Conservation (phyloP, 352 stramenopile species). For the Pythium scleroteichum region DNA sequence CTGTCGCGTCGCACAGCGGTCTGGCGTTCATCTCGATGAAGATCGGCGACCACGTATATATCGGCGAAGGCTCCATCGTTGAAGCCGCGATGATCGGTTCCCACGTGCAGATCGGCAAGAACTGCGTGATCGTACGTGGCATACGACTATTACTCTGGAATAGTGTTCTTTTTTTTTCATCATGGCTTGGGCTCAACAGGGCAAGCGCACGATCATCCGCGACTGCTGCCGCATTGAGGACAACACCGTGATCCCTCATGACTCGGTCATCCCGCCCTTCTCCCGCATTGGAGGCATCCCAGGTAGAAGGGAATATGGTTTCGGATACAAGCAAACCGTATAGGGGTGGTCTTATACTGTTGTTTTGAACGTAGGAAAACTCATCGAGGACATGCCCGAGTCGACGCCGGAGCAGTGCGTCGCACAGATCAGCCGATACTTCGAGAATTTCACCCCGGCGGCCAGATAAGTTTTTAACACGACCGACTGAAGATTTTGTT, state of each 20-base stretch:
- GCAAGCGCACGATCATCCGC: constrained; percentile 81
- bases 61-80: constrained; percentile 70
- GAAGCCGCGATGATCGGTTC: constrained; percentile 85
- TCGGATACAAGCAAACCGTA: too few relatives aligned
- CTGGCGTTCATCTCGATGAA: constrained; percentile 85
- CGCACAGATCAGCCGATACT: constrained; percentile 79
- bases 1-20: constrained; percentile 31
- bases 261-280: constrained; percentile 78
- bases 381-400: constrained; percentile 79
- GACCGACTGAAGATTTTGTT: too few relatives aligned
- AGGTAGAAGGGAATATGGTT: constrained; percentile 34
- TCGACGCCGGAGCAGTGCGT: constrained; percentile 73
- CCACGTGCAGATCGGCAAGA: constrained; percentile 81
- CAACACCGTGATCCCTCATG: constrained; percentile 74
- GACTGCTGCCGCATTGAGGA: constrained; percentile 86
- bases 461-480: constrained; percentile 15
- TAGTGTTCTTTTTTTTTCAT: background rate
- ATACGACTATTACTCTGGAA: constrained; percentile 14
- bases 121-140: constrained; percentile 76
- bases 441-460: constrained; percentile 76
- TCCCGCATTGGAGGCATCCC: constrained; percentile 71
- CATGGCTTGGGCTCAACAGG: constrained; percentile 29
- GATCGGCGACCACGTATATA: constrained; percentile 81
- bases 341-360: too few relatives aligned
- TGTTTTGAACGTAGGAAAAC: constrained; percentile 39